phyloP scores from a whole-genome alignment of 148 eudicot species.

The Cornus suecica region DNA sequence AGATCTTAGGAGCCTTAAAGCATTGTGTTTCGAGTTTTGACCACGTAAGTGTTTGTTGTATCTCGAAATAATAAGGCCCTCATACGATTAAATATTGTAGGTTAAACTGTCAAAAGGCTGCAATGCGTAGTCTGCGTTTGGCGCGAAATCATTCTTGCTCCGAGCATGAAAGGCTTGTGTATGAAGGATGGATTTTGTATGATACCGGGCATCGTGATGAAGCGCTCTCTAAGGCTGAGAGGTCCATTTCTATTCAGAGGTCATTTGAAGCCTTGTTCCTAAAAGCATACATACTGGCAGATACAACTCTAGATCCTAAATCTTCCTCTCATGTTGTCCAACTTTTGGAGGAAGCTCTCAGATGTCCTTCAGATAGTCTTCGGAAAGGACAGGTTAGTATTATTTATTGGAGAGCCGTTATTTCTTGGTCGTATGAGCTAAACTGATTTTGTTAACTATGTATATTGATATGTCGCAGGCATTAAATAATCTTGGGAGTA shows the following conservation, averaged over 20 bases:
- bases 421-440: background rate
- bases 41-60: background rate
- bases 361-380: constrained; percentile 49
- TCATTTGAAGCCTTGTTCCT: constrained; percentile 50
- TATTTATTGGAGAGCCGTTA: background rate
- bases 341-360: constrained; percentile 42
- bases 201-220: constrained; percentile 46
- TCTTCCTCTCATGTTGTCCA: constrained; percentile 33
- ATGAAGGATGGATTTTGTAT: constrained; percentile 51
- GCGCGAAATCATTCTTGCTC: constrained; percentile 36
- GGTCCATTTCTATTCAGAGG: constrained; percentile 37
- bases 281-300: constrained; percentile 42
- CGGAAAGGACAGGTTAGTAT: constrained; percentile 49
- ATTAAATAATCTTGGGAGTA: constrained; percentile 46
- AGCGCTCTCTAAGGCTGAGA: constrained; percentile 46
- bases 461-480: constrained; percentile 27
- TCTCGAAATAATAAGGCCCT: background rate
- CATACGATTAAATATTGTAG: constrained; percentile 8
- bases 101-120: constrained; percentile 49
- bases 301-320: constrained; percentile 28
- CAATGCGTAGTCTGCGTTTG: constrained; percentile 38
- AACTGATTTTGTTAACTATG: background rate
- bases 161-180: constrained; percentile 39
- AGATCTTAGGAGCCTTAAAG: background rate
- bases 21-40: background rate